phyloP scores from a whole-genome alignment of 108 stramenopile species.

The Conticribra guillardii region DNA sequence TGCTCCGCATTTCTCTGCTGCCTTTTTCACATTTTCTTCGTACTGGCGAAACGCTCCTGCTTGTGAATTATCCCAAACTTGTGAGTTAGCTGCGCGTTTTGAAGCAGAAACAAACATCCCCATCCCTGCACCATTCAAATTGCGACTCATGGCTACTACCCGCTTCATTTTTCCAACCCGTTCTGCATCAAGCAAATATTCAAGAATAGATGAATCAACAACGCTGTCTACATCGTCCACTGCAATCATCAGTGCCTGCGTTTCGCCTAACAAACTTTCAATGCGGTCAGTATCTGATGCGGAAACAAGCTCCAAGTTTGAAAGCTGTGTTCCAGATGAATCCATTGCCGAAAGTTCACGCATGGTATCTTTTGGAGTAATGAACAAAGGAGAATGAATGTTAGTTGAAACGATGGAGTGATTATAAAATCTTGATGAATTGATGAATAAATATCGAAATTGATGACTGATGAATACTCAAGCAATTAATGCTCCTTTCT shows the following conservation, averaged over 20 bases:
- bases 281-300: slow-evolving; percentile 22
- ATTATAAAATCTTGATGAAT: too few relatives aligned
- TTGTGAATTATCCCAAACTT: slow-evolving; percentile 38
- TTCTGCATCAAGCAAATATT: slow-evolving; percentile 27
- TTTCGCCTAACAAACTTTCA: slow-evolving; percentile 12
- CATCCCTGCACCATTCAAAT: slow-evolving; percentile 40
- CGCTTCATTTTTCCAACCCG: slow-evolving; percentile 14
- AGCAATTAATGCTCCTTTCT: too few relatives aligned
- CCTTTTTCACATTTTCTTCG: slow-evolving; percentile 15
- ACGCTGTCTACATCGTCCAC: slow-evolving; percentile 27
- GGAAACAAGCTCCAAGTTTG: slow-evolving; percentile 25
- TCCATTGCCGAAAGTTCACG: slow-evolving; percentile 8
- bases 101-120: slow-evolving; percentile 34
- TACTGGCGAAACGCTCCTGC: slow-evolving; percentile 14
- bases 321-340: neutral
- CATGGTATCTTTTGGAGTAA: too few relatives aligned
- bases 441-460: too few relatives aligned
- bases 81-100: slow-evolving; percentile 21
- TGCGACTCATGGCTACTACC: slow-evolving; percentile 39
- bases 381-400: too few relatives aligned
- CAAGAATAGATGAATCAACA: slow-evolving; percentile 21
- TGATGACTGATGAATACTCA: too few relatives aligned
- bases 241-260: slow-evolving; percentile 36
- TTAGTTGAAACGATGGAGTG: too few relatives aligned
- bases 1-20: slow-evolving; percentile 24